Evolutionary conservation across 495 filamentous ascomycete species (phyloP), one percentile per base, ranked within the genome.

Genomic region (Penicillium bialowiezense): DNA sequence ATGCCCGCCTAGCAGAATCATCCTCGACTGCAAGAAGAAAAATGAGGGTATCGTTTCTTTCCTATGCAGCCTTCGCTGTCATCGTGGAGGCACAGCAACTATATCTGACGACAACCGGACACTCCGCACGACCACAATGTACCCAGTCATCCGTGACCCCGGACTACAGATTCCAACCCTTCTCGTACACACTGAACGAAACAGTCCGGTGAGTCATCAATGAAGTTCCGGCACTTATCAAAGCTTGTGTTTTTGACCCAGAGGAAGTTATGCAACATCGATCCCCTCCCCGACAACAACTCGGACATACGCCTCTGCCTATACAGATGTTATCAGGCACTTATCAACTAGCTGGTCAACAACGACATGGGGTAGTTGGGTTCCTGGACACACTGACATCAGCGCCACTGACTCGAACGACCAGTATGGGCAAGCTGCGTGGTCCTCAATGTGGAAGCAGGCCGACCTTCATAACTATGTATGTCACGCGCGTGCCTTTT

Each of bases 391-490:
- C 15, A 62, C 65, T 0, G 19, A 17, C 0, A 60, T 68, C 37
- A 56, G 44, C 34, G 65, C 63, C 6, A 68, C 60, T 14, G 65
- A 68, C 39, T 56, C 51, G 0, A 42, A 41, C 9, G 65, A 64
- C 26, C 52, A 51, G 7, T 68, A 69, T 40, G 68, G 64, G 13
- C 68, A 69, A 52, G 59, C 62, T 23, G 65, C 68, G 3, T 71
- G 64, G 59, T 63, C 60, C 8, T 64, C 62, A 1, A 61, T 64
- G 42, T 71, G 68, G 68, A 21, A 54, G 20, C 28, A 56, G 6
- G 63, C 55, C 9, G 58, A 48, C 49, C 49, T 64, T 12, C 36
- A 57, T 12, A 58, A 67, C 37, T 71, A 66, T 19, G 60, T 63
- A 26, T 9, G 54, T 55, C 3, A 32, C 15, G 21, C 28, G 13